Evolutionary conservation across 2,329 filamentous ascomycete genomes (phyloP).

Genomic region (Fusarium papillatum): DNA sequence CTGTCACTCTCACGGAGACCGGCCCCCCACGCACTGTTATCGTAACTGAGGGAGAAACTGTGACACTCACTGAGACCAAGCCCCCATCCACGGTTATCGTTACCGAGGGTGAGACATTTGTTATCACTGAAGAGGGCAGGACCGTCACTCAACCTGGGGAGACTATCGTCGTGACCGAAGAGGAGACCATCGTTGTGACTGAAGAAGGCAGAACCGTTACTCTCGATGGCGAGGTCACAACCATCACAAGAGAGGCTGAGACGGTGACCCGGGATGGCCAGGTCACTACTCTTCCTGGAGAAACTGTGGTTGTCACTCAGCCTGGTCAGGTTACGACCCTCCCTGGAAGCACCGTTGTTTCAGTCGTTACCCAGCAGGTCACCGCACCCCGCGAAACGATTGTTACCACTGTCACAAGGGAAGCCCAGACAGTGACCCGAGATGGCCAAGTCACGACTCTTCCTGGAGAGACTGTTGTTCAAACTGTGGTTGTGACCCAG

Average conservation of each 20-base stretch:
- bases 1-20: neutral
- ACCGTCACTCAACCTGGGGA: no score
- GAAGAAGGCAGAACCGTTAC: slow-evolving; percentile 26
- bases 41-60: slow-evolving; percentile 10
- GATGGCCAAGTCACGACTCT: slow-evolving; percentile 41
- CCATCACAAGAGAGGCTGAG: neutral
- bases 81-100: slow-evolving; percentile 10
- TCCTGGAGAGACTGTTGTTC: slow-evolving; percentile 39
- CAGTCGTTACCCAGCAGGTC: neutral
- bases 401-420: neutral
- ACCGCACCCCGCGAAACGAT: neutral
- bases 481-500: slow-evolving; percentile 39
- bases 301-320: slow-evolving; percentile 39
- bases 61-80: slow-evolving; percentile 2
- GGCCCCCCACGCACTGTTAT: slow-evolving; percentile 8
- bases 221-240: neutral
- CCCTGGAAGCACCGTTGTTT: neutral
- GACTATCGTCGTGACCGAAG: slow-evolving; percentile 1
- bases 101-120: slow-evolving; percentile 13
- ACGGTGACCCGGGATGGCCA: slow-evolving; percentile 40
- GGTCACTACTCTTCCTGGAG: slow-evolving; percentile 32
- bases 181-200: slow-evolving; percentile 27
- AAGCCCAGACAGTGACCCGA: slow-evolving; percentile 33
- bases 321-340: slow-evolving; percentile 38
- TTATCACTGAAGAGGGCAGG: slow-evolving; percentile 5